Evolutionary conservation across 1,139 yeast genomes (phyloP), one percentile per base, ranked within the genome.

Genomic region (Magnusiomyces tetraspermus): DNA sequence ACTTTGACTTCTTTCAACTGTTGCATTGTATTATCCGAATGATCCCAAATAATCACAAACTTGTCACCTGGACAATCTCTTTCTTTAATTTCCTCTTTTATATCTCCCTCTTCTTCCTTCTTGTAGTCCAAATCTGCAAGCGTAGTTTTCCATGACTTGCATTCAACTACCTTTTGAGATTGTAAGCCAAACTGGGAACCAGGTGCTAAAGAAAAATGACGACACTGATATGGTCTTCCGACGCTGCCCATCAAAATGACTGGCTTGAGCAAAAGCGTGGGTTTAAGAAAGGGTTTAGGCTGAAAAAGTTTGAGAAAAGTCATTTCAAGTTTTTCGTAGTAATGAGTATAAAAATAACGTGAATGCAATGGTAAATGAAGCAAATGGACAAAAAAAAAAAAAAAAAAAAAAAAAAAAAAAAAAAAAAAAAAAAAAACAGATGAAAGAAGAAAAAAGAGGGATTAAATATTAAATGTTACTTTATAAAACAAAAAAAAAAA

Each of bases 1-100:
- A 70, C 73, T 33, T 67, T 61, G 19, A 83, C 33, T 28, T 6
- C 33, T 6, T 11, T 6, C 33, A 28, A 6, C 33, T 28, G 33
- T 6, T 28, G 6, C 33, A 11, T 8, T 28, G 33, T 28, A 6
- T 6, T 11, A 8, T 6, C 33, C 33, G 33, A 6, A 11, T 28
- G 33, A 11, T 28, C 33, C 33, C 33, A 28, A 11, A 11, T 28
- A 6, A 28, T 11, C 33, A 28, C 33, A 28, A 28, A 28, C 33
- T 11, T 6, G 23, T 52, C 55, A 15, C 38, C 30, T 6, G 33
- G 33, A n/a, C n/a, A n/a, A 2, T 46, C 44, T 26, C 38, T 40
- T 15, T 44, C 21, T 3, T 17, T 24, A 11, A 45, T 15, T 13
- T 49, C 52, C 19, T n/a, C 19, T 11, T 11, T 6, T 11, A 28